Evolutionary conservation across 129 eudicot genomes (phyloP), one percentile per base, ranked within the genome.

Genomic region (Oenanthe sinensis): DNA sequence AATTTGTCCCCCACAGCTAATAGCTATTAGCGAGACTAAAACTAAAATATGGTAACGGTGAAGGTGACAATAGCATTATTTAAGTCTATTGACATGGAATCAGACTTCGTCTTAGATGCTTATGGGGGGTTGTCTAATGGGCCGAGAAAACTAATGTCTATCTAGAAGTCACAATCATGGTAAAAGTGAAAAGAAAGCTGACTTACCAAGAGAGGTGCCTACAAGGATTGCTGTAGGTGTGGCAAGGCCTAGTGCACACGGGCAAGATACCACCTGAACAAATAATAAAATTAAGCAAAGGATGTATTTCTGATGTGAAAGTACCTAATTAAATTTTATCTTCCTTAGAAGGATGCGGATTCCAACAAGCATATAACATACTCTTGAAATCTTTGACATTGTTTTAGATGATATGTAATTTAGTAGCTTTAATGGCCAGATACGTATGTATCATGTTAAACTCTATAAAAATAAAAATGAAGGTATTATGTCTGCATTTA

Each of bases 191-290:
- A 71, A 79, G 19, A 81, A 5, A 76, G 12, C 71, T 28, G 54
- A 22, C 50, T 58, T 91, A 94, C 98, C 98, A 69, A 91, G 87
- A 79, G 98, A 94, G 77, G 98, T 94, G 77, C 98, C 98, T 20
- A 94, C 98, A 84, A 94, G 88, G 77, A 94, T 91, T 74, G 98
- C 98, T 30, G 98, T 94, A 44, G 98, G 98, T 76, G 98, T 94
- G 75, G 98, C 98, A 81, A 94, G 98, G 85, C 98, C 98, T 67
- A 94, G 85, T 79, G 98, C 98, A 88, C 97, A 94, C 39, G 98
- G 98, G 85, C 97, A 94, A 82, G 98, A 94, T 62, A 94, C 98
- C 39, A 94, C 98, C 98, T 94, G 91, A 43, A 71, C 79, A 49
- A 81, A 6, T 75, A 28, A 65, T 33, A 62, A 37, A 76, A 14